Evolutionary conservation across 2,329 filamentous ascomycete species (phyloP).

Genomic region (Cordyceps cateniannulata): DNA sequence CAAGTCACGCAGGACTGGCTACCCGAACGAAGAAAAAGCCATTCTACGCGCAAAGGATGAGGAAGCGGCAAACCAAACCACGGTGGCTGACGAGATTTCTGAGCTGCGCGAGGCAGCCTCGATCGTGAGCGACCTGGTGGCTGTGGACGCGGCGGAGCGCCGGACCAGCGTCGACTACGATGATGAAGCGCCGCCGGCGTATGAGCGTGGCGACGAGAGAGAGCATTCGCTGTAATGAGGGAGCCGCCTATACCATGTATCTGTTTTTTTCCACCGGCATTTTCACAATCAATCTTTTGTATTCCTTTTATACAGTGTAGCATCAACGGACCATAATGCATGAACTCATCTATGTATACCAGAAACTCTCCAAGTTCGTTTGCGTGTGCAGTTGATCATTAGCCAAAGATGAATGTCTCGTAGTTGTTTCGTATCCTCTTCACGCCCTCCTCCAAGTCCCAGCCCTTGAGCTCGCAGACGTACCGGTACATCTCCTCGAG

Average conservation of each 20-base stretch:
- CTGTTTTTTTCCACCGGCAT: background rate
- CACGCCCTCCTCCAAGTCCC: slow-evolving; percentile 68
- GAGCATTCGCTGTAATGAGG: background rate
- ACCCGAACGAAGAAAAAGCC: background rate
- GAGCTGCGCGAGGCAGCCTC: slow-evolving; percentile 32
- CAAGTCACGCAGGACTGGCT: background rate
- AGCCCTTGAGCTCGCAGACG: slow-evolving; percentile 72
- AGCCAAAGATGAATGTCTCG: slow-evolving; percentile 66
- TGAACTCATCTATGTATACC: background rate
- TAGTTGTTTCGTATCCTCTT: slow-evolving; percentile 66
- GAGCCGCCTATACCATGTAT: background rate
- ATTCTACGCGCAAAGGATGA: background rate
- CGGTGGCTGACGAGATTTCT: slow-evolving; percentile 33
- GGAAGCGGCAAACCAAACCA: slow-evolving; percentile 1
- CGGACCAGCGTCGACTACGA: background rate
- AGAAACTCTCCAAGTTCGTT: background rate
- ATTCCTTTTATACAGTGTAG: background rate
- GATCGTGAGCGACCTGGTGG: slow-evolving; percentile 33
- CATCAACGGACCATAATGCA: background rate
- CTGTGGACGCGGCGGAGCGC: slow-evolving; percentile 25
- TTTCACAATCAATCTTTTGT: background rate
- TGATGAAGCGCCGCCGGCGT: slow-evolving; percentile 18
- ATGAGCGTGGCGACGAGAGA: slow-evolving; percentile 15
- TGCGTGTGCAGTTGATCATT: slow-evolving; percentile 14
- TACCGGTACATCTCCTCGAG: slow-evolving; percentile 70